These are phyloP conservation scores for Camellia granthamiana DNA, from an alignment of 148 eudicot species.

Conservation along the genomic window DNA sequence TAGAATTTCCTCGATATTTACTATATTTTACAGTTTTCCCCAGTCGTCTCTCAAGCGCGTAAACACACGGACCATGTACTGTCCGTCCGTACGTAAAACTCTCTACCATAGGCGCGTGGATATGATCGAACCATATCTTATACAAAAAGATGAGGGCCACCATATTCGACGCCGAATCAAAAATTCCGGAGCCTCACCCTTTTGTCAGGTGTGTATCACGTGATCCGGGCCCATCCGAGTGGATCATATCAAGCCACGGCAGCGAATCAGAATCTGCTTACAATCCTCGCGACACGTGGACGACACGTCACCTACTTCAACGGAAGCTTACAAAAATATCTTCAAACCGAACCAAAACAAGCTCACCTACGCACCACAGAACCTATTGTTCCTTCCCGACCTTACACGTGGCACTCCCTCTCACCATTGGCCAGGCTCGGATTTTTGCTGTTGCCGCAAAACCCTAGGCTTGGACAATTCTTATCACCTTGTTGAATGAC, in stretches of 20 bases:
- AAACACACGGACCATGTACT: too few species aligned
- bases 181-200: neutral
- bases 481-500: neutral
- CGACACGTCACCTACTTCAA: neutral
- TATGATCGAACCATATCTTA: neutral
- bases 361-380: conserved; percentile 7
- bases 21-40: too few species aligned
- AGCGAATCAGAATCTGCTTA: conserved; percentile 14
- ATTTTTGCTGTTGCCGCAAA: neutral
- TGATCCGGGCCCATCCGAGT: neutral
- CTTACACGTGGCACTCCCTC: conserved; percentile 14
- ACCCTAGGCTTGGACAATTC: neutral
- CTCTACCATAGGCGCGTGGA: neutral
- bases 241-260: conserved; percentile 11
- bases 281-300: conserved; percentile 9
- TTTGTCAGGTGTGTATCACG: conserved; percentile 5
- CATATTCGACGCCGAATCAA: neutral
- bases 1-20: too few species aligned
- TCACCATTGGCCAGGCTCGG: neutral
- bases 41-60: too few species aligned
- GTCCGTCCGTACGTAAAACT: too few species aligned
- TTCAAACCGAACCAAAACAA: neutral
- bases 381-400: conserved; percentile 1
- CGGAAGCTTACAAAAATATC: conserved; percentile 11
- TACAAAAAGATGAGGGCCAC: neutral